Evolutionary conservation across 495 filamentous ascomycete species (phyloP).

Genomic region (Penicillium coffeae): DNA sequence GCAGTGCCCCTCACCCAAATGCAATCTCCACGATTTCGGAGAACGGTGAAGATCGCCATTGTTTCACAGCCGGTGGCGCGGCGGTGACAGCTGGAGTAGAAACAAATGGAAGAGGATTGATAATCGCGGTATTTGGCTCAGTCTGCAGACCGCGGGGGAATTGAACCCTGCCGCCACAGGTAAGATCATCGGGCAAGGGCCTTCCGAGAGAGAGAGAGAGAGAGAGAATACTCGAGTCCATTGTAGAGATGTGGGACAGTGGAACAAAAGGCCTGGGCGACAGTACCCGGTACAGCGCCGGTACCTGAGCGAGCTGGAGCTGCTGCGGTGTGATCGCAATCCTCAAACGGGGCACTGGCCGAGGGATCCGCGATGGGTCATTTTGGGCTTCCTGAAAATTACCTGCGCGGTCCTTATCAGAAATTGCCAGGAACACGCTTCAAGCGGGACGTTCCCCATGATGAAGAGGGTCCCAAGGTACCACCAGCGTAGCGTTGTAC

Average conservation of each 20-base stretch:
- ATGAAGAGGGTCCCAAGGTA: too few species aligned
- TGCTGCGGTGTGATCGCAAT: not conserved
- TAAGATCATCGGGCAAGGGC: constrained; percentile 21
- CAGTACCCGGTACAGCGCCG: not conserved
- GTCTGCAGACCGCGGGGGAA: constrained; percentile 13
- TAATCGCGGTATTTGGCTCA: constrained; percentile 14
- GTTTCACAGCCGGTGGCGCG: not conserved
- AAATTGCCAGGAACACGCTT: too few species aligned
- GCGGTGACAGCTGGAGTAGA: constrained; percentile 16
- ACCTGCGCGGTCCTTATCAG: too few species aligned
- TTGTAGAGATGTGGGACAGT: too few species aligned
- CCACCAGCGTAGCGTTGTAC: too few species aligned
- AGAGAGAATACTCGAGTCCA: not conserved
- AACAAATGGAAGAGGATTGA: constrained; percentile 22
- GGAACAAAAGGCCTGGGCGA: too few species aligned
- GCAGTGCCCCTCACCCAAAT: constrained; percentile 6
- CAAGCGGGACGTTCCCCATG: too few species aligned
- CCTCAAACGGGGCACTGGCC: not conserved
- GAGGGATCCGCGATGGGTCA: constrained; percentile 1
- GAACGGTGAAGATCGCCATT: constrained; percentile 11
- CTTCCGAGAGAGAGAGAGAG: not conserved
- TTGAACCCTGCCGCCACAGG: constrained; percentile 23
- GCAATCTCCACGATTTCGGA: constrained; percentile 8
- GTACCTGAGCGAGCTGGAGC: not conserved
- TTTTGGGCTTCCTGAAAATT: too few species aligned